phyloP scores from a whole-genome alignment of 2,329 filamentous ascomycete genomes.

The Arachnomyces sp. region DNA sequence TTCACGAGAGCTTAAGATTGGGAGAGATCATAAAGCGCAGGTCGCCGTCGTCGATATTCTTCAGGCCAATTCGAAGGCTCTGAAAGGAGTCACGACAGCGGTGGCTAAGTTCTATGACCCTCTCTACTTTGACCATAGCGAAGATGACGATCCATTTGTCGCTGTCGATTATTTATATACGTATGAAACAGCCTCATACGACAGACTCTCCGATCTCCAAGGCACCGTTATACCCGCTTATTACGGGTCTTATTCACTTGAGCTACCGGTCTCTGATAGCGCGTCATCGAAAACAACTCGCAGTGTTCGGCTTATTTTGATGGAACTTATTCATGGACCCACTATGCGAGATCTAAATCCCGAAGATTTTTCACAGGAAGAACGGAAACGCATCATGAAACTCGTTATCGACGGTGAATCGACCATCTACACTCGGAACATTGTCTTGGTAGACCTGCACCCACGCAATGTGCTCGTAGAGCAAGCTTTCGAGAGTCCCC shows the following conservation, averaged over 20 bases:
- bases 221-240: conserved; percentile 1
- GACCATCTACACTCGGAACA: background rate
- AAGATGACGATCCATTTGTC: conserved; percentile 1
- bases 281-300: background rate
- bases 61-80: background rate
- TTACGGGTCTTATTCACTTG: conserved; percentile 4
- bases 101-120: conserved; percentile 8
- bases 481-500: background rate
- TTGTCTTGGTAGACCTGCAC: background rate
- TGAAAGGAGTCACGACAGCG: background rate
- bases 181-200: conserved; percentile 3
- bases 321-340: conserved; percentile 1
- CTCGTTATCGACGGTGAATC: background rate
- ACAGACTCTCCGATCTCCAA: conserved; percentile 3
- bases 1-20: background rate
- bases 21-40: background rate
- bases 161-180: background rate
- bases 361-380: conserved; percentile 1
- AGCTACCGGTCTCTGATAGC: conserved; percentile 1
- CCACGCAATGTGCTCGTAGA: background rate
- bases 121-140: conserved; percentile 5
- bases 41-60: conserved; percentile 6
- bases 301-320: conserved; percentile 1
- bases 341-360: background rate
- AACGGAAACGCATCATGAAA: conserved; percentile 3